phyloP scores from a whole-genome alignment of 164 flowering plant genomes.

The Stephania yunnanensis region DNA sequence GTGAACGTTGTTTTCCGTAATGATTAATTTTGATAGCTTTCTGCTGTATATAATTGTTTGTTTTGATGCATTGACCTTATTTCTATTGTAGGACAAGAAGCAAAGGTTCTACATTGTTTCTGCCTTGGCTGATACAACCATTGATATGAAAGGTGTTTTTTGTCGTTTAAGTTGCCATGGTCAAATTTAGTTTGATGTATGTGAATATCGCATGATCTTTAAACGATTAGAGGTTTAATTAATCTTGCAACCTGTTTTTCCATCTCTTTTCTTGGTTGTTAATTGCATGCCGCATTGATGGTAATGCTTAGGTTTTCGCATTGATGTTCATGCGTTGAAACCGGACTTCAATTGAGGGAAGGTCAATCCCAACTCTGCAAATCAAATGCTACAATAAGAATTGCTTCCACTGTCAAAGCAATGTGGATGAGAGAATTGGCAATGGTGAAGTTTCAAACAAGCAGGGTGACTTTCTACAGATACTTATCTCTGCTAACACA shows the following conservation, averaged over 20 bases:
- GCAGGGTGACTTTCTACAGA: no score
- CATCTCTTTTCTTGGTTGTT: conserved; percentile 8
- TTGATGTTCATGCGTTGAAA: no score
- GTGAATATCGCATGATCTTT: not conserved
- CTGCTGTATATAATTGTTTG: not conserved
- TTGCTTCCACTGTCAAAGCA: no score
- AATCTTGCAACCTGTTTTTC: not conserved
- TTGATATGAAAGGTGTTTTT: conserved; percentile 78
- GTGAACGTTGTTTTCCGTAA: not conserved
- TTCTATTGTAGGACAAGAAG: conserved; percentile 77
- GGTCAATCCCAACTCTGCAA: no score
- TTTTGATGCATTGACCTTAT: conserved; percentile 3
- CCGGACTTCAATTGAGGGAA: no score
- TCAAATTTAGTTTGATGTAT: not conserved
- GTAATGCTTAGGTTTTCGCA: no score
- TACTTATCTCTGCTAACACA: no score
- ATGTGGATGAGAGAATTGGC: no score
- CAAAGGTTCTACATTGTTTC: conserved; percentile 76
- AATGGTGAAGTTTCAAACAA: no score
- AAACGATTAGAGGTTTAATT: not conserved
- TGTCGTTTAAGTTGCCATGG: not conserved
- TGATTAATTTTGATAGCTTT: not conserved
- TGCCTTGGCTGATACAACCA: conserved; percentile 73
- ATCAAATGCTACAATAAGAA: no score
- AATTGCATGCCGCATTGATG: conserved; percentile 19